Conservation (phyloP, 495 filamentous ascomycete species). For the Penicillium herquei region DNA sequence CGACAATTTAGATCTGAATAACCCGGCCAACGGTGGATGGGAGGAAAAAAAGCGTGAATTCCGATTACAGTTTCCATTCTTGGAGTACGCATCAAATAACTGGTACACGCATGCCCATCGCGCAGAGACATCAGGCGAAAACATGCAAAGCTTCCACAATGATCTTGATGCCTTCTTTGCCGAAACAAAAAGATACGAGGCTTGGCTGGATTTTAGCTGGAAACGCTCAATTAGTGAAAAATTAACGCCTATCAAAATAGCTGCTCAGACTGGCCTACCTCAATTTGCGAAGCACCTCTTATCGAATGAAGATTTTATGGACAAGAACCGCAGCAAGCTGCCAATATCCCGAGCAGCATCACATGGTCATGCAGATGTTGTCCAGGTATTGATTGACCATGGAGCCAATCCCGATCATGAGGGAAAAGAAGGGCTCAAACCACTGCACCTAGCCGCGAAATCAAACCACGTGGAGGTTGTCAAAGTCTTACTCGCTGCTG, state of each 20-base stretch:
- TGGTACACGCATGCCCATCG: background rate
- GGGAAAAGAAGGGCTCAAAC: background rate
- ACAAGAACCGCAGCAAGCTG: background rate
- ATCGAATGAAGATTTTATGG: background rate
- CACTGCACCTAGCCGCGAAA: slow-evolving; percentile 1
- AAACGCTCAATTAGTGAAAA: background rate
- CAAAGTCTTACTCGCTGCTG: background rate
- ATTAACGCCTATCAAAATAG: background rate
- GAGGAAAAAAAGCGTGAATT: background rate
- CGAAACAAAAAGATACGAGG: background rate
- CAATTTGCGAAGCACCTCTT: background rate
- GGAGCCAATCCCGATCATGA: background rate
- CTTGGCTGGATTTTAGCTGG: background rate
- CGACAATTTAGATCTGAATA: background rate
- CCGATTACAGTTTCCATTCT: background rate
- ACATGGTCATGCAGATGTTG: background rate
- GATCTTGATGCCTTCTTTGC: background rate
- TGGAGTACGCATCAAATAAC: background rate
- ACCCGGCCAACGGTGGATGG: background rate
- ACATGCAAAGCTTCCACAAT: background rate
- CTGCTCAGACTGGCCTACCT: background rate
- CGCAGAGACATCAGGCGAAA: background rate
- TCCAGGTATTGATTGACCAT: background rate
- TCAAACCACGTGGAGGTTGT: background rate
- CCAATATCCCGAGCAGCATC: background rate